Evolutionary conservation across 768 basidiomycete genomes (phyloP), one percentile per base, ranked within the genome.

Genomic region (Phaeolepiota aurea): DNA sequence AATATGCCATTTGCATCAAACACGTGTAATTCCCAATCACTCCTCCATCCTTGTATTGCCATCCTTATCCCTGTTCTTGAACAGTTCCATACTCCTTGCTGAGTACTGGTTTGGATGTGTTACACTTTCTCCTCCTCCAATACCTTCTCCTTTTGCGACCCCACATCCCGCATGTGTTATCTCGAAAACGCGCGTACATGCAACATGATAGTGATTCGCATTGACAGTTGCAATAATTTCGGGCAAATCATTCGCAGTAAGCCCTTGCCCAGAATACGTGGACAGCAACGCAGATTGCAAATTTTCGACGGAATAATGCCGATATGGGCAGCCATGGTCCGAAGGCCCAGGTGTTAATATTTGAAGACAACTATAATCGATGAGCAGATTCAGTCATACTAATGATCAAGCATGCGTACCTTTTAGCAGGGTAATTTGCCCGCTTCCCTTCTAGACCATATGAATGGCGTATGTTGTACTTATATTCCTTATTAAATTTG

Each of bases 401-500:
- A 32, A 3, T 15, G 13, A 35, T 19, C 7, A 43, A 10, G 25
- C 2, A 31, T 5, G 51, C 68, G 33, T 44, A 87, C 94, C 76
- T 93, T 64, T 84, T 89, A 1, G 96, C 91, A 1, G 88, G 74
- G 58, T 99, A 99, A 54, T 97, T 97, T 30, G 84, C 87, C 32
- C 94, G 77, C 59, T 85, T 89, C 7, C 96, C 96, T 57, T 98
- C 96, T 38, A 96, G 64, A 25, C 96, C 96, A 53, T 82, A 99
- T 3, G 80, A 82, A 57, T 99, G 96, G 33, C 94, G 82, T 51
- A 99, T 92, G 49, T 98, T 99, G 59, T 99, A 99, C 52, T 79
- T 83, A 72, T 97, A 83, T 56, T 96, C 87, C 57, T 98, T 99
- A 68, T 93, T 94, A 64, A 98, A 99, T 57, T 90, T 84, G 63